phyloP scores from a whole-genome alignment of 208 protist species.

The Leishmania lainsoni region DNA sequence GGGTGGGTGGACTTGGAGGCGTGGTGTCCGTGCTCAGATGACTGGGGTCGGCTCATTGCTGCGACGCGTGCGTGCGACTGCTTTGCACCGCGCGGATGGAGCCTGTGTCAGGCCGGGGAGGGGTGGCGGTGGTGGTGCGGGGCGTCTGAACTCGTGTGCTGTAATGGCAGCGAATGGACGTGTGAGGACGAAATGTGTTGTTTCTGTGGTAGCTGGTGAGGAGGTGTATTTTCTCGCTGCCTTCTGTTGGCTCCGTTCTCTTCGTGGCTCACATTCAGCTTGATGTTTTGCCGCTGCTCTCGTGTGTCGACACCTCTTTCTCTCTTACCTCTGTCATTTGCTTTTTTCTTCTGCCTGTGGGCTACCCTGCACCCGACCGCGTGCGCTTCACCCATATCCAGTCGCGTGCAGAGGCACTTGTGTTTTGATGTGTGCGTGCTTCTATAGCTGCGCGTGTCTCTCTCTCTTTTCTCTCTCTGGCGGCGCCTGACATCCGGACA shows the following conservation, averaged over 20 bases:
- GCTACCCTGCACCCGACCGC: too few relatives aligned
- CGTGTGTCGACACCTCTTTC: neutral
- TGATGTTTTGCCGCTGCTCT: neutral
- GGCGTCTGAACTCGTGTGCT: too few relatives aligned
- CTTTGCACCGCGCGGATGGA: neutral
- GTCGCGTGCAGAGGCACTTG: neutral
- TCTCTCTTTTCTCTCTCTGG: neutral
- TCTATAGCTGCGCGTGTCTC: neutral
- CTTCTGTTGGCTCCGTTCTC: neutral
- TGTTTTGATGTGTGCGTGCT: neutral
- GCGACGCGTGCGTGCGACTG: neutral
- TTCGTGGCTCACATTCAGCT: neutral
- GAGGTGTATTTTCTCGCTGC: neutral
- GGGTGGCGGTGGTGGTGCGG: too few relatives aligned
- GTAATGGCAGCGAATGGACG: too few relatives aligned
- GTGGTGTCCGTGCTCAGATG: neutral
- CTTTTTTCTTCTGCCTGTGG: neutral
- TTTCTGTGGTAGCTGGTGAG: neutral
- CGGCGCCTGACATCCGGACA: neutral
- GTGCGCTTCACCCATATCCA: neutral
- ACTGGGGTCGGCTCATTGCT: neutral
- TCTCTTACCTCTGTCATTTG: neutral
- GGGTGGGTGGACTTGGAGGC: neutral
- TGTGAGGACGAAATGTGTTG: neutral
- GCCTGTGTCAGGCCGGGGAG: neutral